phyloP scores from a whole-genome alignment of 805 yeast species.

The Starmerella gropengiesseri region DNA sequence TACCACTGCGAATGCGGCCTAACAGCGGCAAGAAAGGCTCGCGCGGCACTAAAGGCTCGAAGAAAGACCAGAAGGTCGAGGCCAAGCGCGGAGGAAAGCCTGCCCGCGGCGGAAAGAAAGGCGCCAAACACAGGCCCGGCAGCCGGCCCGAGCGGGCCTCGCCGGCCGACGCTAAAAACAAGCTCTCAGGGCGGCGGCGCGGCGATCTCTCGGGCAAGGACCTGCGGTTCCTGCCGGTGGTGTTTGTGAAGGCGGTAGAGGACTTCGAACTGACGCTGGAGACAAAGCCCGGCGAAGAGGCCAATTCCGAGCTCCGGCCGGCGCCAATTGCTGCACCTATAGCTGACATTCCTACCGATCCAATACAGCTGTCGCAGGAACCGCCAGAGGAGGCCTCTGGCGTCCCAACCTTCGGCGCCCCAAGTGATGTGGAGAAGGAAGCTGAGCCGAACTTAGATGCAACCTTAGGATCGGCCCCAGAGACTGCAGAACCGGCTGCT shows the following conservation, averaged over 20 bases:
- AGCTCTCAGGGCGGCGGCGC: slow-evolving; percentile 6
- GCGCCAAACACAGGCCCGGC: background rate
- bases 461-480: too few species aligned
- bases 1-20: background rate
- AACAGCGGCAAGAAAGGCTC: slow-evolving; percentile 1
- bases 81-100: slow-evolving; percentile 1
- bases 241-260: slow-evolving; percentile 14
- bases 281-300: slow-evolving; percentile 3
- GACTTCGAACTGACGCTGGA: slow-evolving; percentile 4
- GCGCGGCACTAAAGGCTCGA: slow-evolving; percentile 2
- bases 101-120: background rate
- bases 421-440: too few species aligned
- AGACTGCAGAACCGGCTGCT: too few species aligned
- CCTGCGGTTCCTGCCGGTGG: slow-evolving; percentile 19
- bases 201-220: slow-evolving; percentile 4
- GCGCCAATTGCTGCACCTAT: background rate
- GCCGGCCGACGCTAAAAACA: background rate
- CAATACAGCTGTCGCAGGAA: too few species aligned
- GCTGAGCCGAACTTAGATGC: too few species aligned
- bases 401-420: too few species aligned
- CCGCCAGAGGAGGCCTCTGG: too few species aligned
- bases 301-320: background rate
- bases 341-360: too few species aligned
- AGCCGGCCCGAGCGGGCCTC: too few species aligned
- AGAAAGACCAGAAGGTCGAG: background rate